Percentiles rank a stretch among this genome's conserved stretches.
phyloP scores from a whole-genome alignment of 129 eudicot genomes.

The Dittrichia graveolens region DNA sequence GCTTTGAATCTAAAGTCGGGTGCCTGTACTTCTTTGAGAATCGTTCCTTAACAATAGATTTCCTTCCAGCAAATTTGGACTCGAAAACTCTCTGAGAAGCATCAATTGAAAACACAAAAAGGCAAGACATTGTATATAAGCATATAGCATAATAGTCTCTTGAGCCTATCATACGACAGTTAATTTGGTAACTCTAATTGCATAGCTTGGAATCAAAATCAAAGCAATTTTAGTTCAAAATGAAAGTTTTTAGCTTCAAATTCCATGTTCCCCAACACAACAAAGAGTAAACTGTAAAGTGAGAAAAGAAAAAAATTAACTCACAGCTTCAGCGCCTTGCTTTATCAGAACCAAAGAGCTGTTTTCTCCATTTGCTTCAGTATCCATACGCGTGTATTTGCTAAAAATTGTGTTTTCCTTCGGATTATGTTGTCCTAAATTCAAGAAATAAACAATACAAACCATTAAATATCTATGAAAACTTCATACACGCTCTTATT shows the following conservation, averaged over 20 bases:
- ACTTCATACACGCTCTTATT: background rate
- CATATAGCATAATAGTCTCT: background rate
- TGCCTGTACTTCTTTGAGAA: conserved; percentile 95
- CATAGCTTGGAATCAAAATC: background rate
- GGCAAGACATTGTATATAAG: background rate
- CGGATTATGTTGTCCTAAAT: background rate
- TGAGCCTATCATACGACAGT: background rate
- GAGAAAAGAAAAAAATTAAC: conserved; percentile 25
- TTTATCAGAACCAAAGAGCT: conserved; percentile 65
- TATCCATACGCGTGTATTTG: conserved; percentile 47
- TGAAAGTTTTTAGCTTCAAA: background rate
- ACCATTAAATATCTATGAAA: conserved; percentile 6
- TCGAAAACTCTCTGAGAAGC: conserved; percentile 73
- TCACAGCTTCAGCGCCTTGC: conserved; percentile 99
- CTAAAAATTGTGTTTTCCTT: conserved; percentile 21
- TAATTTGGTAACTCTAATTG: background rate
- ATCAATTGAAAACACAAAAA: conserved; percentile 5
- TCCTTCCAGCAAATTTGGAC: conserved; percentile 81
- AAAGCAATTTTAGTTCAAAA: background rate
- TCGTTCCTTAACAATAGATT: conserved; percentile 81
- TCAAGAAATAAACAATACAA: conserved; percentile 8
- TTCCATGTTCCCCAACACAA: conserved; percentile 4
- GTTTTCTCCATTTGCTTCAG: conserved; percentile 44
- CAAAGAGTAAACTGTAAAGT: background rate
- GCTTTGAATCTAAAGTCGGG: conserved; percentile 80